Base-by-base conservation (phyloP, 441 rosid species). In the Populus hybrid region DNA sequence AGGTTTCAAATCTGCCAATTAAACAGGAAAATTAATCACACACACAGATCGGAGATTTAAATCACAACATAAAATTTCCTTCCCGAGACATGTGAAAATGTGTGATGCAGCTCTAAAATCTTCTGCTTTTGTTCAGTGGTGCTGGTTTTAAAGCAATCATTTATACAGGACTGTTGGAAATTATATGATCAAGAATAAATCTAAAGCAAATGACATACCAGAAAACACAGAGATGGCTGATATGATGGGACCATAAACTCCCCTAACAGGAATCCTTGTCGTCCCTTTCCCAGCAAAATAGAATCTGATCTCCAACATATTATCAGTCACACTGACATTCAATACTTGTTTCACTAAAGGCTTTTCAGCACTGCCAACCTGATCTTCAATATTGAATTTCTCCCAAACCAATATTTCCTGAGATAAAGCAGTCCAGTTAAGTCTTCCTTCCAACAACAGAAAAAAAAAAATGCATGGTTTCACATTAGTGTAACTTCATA, bases 251-350 rank as follows among this genome's bases (percentile, higher is more conserved):
- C 87, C 85, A 75, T 84, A 84, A 57, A 59, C 67, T 40, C 87
- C 82, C 73, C 87, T 71, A 3, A 18, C 4, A n/a, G 85, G 85
- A 65, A 80, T 73, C 34, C 78, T 67, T 26, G 83, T 82, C 40
- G 87, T 85, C 64, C 87, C 87, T 80, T 80, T 82, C 32, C 87
- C 87, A 78, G 82, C 85, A 81, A 69, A 88, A 78, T 74, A 76
- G 53, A 84, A 77, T 21, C 83, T 78, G 76, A 84, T 81, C 82
- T 82, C 87, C 75, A 85, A 69, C n/a, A 75, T 67, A 78, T 81
- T 81, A 64, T 76, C 38, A 0, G 70, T 80, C 71, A 82, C 87
- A 12, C 71, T 67, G 77, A 77, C 84, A 28, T 80, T 73, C 11
- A 67, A 42, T 26, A 82, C 16, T 63, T 64, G 64, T 61, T 32